Conservation (phyloP, 2,329 filamentous ascomycete species). For the Aspergillus nomiae region DNA sequence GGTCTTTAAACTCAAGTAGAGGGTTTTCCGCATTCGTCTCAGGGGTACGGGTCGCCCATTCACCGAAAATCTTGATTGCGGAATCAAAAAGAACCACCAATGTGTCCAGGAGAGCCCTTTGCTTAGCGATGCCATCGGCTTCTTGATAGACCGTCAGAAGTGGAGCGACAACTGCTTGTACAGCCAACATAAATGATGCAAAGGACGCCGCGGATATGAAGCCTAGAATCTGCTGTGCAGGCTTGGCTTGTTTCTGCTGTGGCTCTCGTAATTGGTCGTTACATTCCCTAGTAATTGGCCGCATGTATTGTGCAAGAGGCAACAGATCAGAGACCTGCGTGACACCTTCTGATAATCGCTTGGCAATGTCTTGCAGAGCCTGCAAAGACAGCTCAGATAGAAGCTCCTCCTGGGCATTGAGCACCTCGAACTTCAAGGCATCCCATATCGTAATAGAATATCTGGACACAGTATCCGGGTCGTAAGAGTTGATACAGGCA, state of each 20-base stretch:
- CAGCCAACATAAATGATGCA: conserved; percentile 56
- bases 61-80: conserved; percentile 59
- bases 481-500: conserved; percentile 62
- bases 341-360: conserved; percentile 53
- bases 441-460: conserved; percentile 70
- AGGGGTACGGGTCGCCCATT: conserved; percentile 52
- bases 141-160: conserved; percentile 63
- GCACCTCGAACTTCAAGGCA: conserved; percentile 68
- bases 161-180: conserved; percentile 59
- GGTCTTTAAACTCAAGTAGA: conserved; percentile 52
- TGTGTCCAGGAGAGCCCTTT: conserved; percentile 64
- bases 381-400: conserved; percentile 61
- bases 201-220: conserved; percentile 58
- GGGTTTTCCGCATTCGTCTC: conserved; percentile 44
- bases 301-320: conserved; percentile 57
- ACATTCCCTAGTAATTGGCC: conserved; percentile 66
- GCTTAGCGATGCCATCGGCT: conserved; percentile 63
- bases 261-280: conserved; percentile 69
- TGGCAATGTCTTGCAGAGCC: conserved; percentile 57
- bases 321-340: conserved; percentile 41
- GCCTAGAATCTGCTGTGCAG: conserved; percentile 62
- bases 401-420: conserved; percentile 68
- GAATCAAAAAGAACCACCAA: conserved; percentile 60
- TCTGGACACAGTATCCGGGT: conserved; percentile 59
- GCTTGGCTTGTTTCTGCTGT: conserved; percentile 68